Conservation (phyloP, 495 filamentous ascomycete genomes). For the Tuber melanosporum region DNA sequence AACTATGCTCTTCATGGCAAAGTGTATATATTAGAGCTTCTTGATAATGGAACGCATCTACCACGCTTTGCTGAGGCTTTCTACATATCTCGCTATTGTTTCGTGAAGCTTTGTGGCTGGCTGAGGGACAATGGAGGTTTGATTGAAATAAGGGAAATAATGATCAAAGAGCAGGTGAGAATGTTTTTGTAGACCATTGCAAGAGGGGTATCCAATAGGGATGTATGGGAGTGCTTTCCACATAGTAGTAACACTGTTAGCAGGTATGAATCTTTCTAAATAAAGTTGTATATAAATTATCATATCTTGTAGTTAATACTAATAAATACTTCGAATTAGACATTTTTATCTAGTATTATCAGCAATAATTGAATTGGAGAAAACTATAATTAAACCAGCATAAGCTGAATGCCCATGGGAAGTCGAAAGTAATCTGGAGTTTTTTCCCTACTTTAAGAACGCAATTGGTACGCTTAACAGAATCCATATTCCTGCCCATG, state of each 20-base stretch:
- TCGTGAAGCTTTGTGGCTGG: neutral
- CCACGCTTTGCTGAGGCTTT: neutral
- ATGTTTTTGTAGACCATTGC: neutral
- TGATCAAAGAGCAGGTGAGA: neutral
- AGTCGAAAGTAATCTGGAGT: neutral
- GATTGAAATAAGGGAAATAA: neutral
- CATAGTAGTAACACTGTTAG: neutral
- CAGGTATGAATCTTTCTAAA: neutral
- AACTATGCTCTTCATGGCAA: neutral
- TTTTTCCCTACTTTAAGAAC: neutral
- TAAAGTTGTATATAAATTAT: neutral
- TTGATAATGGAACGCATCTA: neutral
- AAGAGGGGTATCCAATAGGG: neutral
- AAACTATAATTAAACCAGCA: neutral
- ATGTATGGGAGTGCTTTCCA: neutral
- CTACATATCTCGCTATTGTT: neutral
- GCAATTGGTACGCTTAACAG: neutral
- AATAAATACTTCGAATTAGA: neutral
- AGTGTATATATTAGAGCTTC: neutral
- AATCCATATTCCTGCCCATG: neutral
- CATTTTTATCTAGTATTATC: neutral
- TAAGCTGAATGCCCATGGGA: neutral
- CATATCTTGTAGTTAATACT: neutral
- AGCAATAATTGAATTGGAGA: neutral
- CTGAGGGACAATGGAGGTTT: neutral